phyloP scores from a whole-genome alignment of 2,329 filamentous ascomycete genomes.

The Dactylellina cionopaga region DNA sequence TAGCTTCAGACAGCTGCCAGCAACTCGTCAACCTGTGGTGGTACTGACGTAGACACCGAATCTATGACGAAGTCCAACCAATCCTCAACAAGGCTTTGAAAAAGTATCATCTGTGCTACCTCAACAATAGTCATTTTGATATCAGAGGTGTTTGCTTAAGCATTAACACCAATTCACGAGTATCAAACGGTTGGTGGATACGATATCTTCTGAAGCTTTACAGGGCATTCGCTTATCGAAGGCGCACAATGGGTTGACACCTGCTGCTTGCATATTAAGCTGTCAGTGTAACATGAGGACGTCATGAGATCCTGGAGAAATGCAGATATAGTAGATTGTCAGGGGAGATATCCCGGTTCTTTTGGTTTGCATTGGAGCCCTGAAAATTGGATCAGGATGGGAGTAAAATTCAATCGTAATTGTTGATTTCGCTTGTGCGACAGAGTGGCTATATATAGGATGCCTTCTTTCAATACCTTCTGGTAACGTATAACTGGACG shows the following conservation, averaged over 20 bases:
- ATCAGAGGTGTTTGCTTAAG: constrained; percentile 25
- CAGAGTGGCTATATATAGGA: too few relatives aligned
- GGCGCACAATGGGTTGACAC: background rate
- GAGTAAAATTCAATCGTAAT: background rate
- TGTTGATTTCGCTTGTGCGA: too few relatives aligned
- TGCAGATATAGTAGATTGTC: background rate
- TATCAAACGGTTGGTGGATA: background rate
- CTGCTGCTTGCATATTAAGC: background rate
- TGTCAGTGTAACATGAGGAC: background rate
- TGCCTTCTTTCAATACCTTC: too few relatives aligned
- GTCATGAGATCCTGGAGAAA: background rate
- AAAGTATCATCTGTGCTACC: too few relatives aligned
- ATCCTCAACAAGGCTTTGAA: too few relatives aligned
- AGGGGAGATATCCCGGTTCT: background rate
- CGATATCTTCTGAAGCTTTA: background rate
- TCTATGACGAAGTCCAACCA: background rate
- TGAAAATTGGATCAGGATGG: too few relatives aligned
- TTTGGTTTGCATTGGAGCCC: constrained; percentile 2
- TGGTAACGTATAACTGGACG: too few relatives aligned
- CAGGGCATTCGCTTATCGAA: constrained; percentile 16
- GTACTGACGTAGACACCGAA: constrained; percentile 8
- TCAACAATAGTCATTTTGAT: constrained; percentile 16
- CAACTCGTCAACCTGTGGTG: constrained; percentile 5
- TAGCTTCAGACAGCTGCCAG: constrained; percentile 5
- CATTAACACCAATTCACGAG: background rate